Conservation (phyloP, 169 alveolate species). For the Plasmodium yoelii region DNA sequence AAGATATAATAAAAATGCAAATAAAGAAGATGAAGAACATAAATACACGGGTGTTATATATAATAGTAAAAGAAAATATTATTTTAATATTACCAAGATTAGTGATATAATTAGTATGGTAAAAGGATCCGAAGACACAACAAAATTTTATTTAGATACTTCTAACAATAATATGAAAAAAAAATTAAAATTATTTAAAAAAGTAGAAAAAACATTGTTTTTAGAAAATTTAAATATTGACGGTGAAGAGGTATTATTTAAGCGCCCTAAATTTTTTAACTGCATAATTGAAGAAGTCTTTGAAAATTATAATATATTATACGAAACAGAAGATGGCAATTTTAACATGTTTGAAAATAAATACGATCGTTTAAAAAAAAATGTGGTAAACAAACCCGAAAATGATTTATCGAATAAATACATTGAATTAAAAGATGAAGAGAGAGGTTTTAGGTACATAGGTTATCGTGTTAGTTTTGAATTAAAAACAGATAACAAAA, state of each 20-base stretch:
- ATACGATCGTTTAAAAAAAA: conserved; percentile 31
- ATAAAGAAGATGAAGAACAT: conserved; percentile 24
- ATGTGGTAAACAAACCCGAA: conserved; percentile 16
- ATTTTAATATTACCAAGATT: conserved; percentile 27
- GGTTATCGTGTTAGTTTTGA: conserved; percentile 75
- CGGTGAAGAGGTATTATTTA: conserved; percentile 55
- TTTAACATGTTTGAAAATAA: conserved; percentile 24
- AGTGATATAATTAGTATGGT: conserved; percentile 51
- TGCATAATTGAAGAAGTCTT: conserved; percentile 45
- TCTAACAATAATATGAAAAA: conserved; percentile 63
- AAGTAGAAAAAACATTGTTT: conserved; percentile 42
- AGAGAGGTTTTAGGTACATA: conserved; percentile 62
- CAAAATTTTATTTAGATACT: conserved; percentile 38
- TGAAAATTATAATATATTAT: conserved; percentile 29
- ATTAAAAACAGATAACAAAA: conserved; percentile 66
- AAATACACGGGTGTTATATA: conserved; percentile 53
- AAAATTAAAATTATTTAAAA: conserved; percentile 41
- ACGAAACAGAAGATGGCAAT: conserved; percentile 50
- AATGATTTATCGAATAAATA: conserved; percentile 26
- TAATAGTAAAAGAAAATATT: conserved; percentile 40
- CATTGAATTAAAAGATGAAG: conserved; percentile 73
- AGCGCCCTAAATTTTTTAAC: conserved; percentile 69
- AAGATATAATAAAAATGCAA: background rate
- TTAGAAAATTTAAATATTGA: conserved; percentile 66
- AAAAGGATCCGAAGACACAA: conserved; percentile 50